These are phyloP conservation scores for Wallemia hederae DNA, from an alignment of 1,284 basidiomycete genomes.

Conservation along the genomic window DNA sequence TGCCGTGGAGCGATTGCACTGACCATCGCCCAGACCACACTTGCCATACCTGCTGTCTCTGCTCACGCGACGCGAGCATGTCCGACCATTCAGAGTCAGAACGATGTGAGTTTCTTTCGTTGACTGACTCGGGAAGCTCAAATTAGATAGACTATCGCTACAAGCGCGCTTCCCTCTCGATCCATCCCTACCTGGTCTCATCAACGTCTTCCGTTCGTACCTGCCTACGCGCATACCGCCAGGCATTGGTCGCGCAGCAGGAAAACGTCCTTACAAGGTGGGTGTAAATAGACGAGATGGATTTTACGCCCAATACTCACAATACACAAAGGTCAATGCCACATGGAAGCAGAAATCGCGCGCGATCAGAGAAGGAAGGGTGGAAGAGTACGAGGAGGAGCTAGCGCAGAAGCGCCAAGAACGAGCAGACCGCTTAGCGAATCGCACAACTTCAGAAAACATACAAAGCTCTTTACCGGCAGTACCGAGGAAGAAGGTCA, in stretches of 20 bases:
- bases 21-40: not conserved
- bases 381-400: not conserved
- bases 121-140: too few relatives aligned
- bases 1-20: too few relatives aligned
- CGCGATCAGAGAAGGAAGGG: not conserved
- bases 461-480: too few relatives aligned
- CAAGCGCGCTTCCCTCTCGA: not conserved
- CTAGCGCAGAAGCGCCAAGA: not conserved
- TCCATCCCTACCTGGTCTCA: not conserved
- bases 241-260: not conserved
- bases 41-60: not conserved
- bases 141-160: not conserved
- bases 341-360: not conserved
- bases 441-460: not conserved
- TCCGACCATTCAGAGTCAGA: not conserved
- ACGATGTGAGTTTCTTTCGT: not conserved
- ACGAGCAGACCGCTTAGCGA: not conserved
- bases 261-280: not conserved
- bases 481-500: too few relatives aligned
- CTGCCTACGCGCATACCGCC: not conserved
- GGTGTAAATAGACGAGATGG: not conserved
- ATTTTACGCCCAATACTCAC: not conserved
- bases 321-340: not conserved
- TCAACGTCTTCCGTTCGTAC: not conserved
- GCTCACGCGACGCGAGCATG: not conserved